Base-by-base conservation (phyloP, 495 filamentous ascomycete species). In the Bacidia gigantensis region DNA sequence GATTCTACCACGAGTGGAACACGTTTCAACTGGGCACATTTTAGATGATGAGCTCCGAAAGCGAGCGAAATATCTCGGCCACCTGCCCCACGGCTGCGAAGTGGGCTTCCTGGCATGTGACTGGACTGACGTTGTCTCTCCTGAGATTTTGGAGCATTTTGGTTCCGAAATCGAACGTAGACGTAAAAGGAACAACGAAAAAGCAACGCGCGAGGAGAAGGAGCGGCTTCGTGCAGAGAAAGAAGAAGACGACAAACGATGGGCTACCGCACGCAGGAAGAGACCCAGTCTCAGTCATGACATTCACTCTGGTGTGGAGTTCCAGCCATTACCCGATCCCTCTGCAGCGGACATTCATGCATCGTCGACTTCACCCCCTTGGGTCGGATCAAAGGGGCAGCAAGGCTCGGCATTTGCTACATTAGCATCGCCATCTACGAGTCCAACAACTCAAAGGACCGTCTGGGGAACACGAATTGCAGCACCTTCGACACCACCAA, bases 51-150 rank as follows among this genome's bases (percentile, higher is more conserved):
- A 86, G 24, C 69, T 96, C 29, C 79, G 92, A 38, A 87, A 84
- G 65, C 78, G 87, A 48, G 78, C 86, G 26, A 95, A 92, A 64
- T 98, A 97, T 59, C 75, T 98, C 1, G 81, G 82, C 5, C 92
- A 98, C 64, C 76, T 98, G 12, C 92, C 92, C 0, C 79, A 88
- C 50, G 92, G 92, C 2, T 96, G 90, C 65, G 86, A 95, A 55
- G 87, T 97, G 39, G 86, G 76, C 57, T 97, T 97, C 60, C 69
- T 98, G 0, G 92, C 97, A 65, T 98, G 92, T 59, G 88, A 98
- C 63, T 98, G 92, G 92, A 87, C 87, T 1, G 92, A 95, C 57
- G 79, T 89, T 14, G 87, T 98, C 17, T 68, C 76, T 3, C 73
- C 80, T 1, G 86, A 89, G 44, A 72, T 90, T 10, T 69, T 98